Base-by-base conservation (phyloP, 352 stramenopile genomes). In the Globisporangium paroecandrum region DNA sequence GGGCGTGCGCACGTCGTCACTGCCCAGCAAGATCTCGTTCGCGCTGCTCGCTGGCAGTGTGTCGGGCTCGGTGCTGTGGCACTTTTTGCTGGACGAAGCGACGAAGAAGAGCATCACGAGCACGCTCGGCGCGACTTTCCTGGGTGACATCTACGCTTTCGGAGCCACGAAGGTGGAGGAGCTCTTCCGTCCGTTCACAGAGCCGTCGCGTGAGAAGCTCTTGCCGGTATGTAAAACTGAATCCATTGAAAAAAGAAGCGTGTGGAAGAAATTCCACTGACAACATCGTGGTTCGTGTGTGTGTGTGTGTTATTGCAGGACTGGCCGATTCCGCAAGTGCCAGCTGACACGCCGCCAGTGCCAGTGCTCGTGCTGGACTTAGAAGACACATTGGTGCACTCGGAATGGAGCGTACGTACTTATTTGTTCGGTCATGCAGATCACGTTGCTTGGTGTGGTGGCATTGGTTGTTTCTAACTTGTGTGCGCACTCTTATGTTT, bases 371-470 rank as follows among this genome's bases (percentile, higher is more conserved):
- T 96, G 27, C 66, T 96, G n/a, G 88, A 91, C 13, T 74, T 96
- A 1, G 88, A 96, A 77, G 88, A 96, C 67, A 93, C 87, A 24
- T 76, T 96, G 22, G 83, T 96, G 72, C 88, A 96, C 64, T 96
- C 88, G 10, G 88, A 96, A 65, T 96, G 86, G 88, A 93, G 81
- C 72, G 86, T 96, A 92, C 69, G 88, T 89, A 2, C 7, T 18
- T 27, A n/a, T 64, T 58, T 43, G 36, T 43, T 43, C n/a, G 43
- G 13, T n/a, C 13, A n/a, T 47, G 15, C 41, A n/a, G 41, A 49
- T 49, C 43, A 22, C n/a, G 18, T 49, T 43, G 36, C 20, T 73
- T 29, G 27, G 0, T 34, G 7, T 13, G 18, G 34, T 41, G 60
- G 22, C 0, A 32, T 65, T 64, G 36, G 10, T 63, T 41, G 34